A percentile compares a stretch with the other conserved stretches of the same genome.
Conservation (phyloP, 2,329 filamentous ascomycete genomes). For the Penicillium polonicum region DNA sequence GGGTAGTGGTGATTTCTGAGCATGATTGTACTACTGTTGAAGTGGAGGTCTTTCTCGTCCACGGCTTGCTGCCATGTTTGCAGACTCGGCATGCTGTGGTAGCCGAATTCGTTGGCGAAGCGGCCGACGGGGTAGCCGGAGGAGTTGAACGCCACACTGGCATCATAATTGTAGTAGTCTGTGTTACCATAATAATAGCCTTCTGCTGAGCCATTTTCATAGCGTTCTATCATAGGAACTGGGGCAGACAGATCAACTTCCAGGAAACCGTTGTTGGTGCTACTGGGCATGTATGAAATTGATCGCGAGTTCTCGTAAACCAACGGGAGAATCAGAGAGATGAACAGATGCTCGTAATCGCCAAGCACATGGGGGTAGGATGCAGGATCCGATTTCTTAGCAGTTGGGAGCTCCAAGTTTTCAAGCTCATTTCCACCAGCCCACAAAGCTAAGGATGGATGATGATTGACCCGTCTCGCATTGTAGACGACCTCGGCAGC, state of each 20-base stretch:
- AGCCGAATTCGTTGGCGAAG: slow-evolving; percentile 65
- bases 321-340: slow-evolving; percentile 54
- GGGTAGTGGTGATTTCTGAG: slow-evolving; percentile 62
- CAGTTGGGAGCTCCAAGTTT: slow-evolving; percentile 50
- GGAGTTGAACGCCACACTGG: slow-evolving; percentile 54
- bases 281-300: slow-evolving; percentile 61
- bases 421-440: slow-evolving; percentile 62
- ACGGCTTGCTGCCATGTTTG: slow-evolving; percentile 59
- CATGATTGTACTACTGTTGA: slow-evolving; percentile 57
- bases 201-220: slow-evolving; percentile 50
- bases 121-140: slow-evolving; percentile 57
- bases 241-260: slow-evolving; percentile 54
- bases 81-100: slow-evolving; percentile 61
- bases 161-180: slow-evolving; percentile 61
- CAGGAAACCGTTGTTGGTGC: slow-evolving; percentile 60
- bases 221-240: slow-evolving; percentile 56
- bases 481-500: slow-evolving; percentile 59
- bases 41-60: slow-evolving; percentile 51
- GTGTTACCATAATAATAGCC: slow-evolving; percentile 61
- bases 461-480: slow-evolving; percentile 61
- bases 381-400: slow-evolving; percentile 47
- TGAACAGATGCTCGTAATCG: slow-evolving; percentile 60
- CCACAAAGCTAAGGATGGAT: slow-evolving; percentile 57
- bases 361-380: slow-evolving; percentile 44
- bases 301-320: slow-evolving; percentile 60